phyloP scores from a whole-genome alignment of 1,139 yeast genomes.

The Dujonia santamariae region DNA sequence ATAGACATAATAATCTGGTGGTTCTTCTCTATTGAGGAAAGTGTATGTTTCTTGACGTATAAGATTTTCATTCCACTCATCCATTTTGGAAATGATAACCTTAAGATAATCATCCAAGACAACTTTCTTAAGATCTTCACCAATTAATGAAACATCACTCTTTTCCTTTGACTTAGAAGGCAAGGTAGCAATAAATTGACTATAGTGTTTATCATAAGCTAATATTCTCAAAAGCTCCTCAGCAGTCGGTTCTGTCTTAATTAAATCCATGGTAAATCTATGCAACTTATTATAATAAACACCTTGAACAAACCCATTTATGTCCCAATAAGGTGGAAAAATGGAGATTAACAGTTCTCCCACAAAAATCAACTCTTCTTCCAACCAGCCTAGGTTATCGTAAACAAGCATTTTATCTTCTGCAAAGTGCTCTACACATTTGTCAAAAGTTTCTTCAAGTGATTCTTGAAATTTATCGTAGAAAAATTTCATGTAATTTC shows the following conservation, averaged over 20 bases:
- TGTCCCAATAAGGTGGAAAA: slow-evolving; percentile 71
- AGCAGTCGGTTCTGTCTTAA: slow-evolving; percentile 74
- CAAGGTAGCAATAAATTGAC: slow-evolving; percentile 31
- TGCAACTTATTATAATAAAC: slow-evolving; percentile 72
- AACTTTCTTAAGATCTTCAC: slow-evolving; percentile 63
- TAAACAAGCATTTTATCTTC: slow-evolving; percentile 57
- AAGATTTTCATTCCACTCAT: slow-evolving; percentile 76
- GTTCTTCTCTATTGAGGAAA: slow-evolving; percentile 58
- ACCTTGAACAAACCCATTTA: slow-evolving; percentile 58
- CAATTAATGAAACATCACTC: slow-evolving; percentile 51
- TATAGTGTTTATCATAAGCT: slow-evolving; percentile 72
- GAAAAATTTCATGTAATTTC: slow-evolving; percentile 68
- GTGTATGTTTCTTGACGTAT: slow-evolving; percentile 60
- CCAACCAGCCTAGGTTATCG: slow-evolving; percentile 79
- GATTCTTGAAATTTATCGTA: slow-evolving; percentile 58
- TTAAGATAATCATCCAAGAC: slow-evolving; percentile 70
- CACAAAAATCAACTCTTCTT: slow-evolving; percentile 70
- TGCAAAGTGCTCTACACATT: slow-evolving; percentile 57
- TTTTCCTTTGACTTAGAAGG: slow-evolving; percentile 15
- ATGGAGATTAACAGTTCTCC: slow-evolving; percentile 55
- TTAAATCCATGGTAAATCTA: slow-evolving; percentile 56
- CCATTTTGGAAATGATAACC: slow-evolving; percentile 67
- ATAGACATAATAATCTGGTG: slow-evolving; percentile 61
- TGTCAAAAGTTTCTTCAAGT: slow-evolving; percentile 62
- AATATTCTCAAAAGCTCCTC: slow-evolving; percentile 60